phyloP scores from a whole-genome alignment of 257 asterid genomes.

The Solanum ossicruentum region DNA sequence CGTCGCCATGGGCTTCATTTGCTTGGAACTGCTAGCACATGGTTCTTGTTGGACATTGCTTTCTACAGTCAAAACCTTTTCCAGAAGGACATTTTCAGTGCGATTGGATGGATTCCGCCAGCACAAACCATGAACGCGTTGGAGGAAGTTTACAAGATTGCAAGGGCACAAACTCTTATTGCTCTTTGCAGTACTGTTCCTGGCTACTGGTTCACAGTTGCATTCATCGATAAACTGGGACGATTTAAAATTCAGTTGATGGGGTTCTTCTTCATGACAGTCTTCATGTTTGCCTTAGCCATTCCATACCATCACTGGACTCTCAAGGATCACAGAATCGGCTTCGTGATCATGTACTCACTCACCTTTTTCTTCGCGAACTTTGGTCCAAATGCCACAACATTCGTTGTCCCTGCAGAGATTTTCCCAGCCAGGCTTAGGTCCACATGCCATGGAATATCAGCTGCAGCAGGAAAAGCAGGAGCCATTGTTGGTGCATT shows the following conservation, averaged over 20 bases:
- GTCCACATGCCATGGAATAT: constrained; percentile 38
- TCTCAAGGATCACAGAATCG: constrained; percentile 9
- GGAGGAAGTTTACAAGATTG: constrained; percentile 18
- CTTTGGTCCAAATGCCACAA: constrained; percentile 36
- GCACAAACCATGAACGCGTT: constrained; percentile 21
- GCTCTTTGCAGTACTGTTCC: constrained; percentile 40
- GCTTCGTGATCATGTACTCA: constrained; percentile 25
- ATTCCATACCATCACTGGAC: constrained; percentile 34
- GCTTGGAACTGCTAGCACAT: constrained; percentile 23
- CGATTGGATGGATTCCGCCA: constrained; percentile 28
- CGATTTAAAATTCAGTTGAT: constrained; percentile 26
- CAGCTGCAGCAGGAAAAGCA: constrained; percentile 32
- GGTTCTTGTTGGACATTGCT: constrained; percentile 33
- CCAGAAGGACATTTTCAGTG: constrained; percentile 27
- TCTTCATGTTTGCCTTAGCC: constrained; percentile 38
- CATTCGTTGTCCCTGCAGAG: constrained; percentile 34
- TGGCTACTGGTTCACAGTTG: constrained; percentile 41
- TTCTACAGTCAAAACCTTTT: constrained; percentile 33
- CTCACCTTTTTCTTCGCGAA: constrained; percentile 36
- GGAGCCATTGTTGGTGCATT: constrained; percentile 32
- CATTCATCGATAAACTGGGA: constrained; percentile 24
- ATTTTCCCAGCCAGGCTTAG: constrained; percentile 32
- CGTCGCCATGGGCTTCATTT: constrained; percentile 30
- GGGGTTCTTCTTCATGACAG: constrained; percentile 47
- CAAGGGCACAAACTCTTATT: constrained; percentile 33